Evolutionary conservation across 345 rosid species (phyloP).

Genomic region (Salix brachista): DNA sequence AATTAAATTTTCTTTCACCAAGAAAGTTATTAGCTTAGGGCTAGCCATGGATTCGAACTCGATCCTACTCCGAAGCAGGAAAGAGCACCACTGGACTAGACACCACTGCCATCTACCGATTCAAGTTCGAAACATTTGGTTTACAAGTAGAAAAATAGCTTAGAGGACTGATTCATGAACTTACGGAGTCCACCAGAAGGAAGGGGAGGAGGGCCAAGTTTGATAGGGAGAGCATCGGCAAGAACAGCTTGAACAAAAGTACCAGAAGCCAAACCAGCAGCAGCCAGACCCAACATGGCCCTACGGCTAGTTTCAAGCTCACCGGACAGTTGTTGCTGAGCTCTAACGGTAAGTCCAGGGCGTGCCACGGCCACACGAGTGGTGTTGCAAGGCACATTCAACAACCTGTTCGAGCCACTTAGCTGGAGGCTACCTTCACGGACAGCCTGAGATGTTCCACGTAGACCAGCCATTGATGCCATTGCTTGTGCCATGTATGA

Average conservation of each 20-base stretch:
- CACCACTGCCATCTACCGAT: no score
- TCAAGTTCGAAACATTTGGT: neutral
- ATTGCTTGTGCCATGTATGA: conserved; percentile 54
- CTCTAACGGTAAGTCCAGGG: conserved; percentile 47
- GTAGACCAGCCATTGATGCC: conserved; percentile 75
- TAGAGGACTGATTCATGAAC: conserved; percentile 18
- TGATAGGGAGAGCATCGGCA: conserved; percentile 68
- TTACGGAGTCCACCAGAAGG: conserved; percentile 94
- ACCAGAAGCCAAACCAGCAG: conserved; percentile 61
- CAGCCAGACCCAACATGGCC: conserved; percentile 65
- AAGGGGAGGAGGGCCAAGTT: conserved; percentile 82
- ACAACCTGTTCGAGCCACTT: conserved; percentile 50
- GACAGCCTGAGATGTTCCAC: conserved; percentile 61
- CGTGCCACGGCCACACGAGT: conserved; percentile 30
- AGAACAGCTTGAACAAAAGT: conserved; percentile 71
- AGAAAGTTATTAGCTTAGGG: no score
- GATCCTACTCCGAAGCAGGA: no score
- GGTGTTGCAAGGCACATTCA: conserved; percentile 20
- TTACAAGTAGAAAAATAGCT: neutral
- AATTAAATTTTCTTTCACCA: no score
- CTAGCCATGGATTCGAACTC: no score
- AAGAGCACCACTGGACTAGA: no score
- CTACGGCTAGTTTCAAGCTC: conserved; percentile 72
- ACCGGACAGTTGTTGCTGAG: conserved; percentile 41
- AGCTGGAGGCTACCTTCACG: conserved; percentile 65